phyloP scores from a whole-genome alignment of 108 stramenopile species.

The Mediolabrus comicus region DNA sequence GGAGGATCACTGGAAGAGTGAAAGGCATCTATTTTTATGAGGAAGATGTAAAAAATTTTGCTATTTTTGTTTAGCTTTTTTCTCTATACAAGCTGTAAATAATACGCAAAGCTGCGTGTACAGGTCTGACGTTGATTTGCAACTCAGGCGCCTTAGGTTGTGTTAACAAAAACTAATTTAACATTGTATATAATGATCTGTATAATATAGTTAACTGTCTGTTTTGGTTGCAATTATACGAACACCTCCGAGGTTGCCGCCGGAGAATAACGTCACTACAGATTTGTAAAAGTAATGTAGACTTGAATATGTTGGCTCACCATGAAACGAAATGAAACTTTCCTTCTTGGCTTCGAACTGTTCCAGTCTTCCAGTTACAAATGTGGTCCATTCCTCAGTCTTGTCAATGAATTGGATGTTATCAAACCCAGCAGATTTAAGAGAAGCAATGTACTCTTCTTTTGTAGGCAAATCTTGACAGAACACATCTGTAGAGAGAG shows the following conservation, averaged over 20 bases:
- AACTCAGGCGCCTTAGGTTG: background rate
- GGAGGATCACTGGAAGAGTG: background rate
- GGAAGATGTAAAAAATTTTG: background rate
- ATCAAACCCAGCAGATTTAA: constrained; percentile 35
- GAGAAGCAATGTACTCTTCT: constrained; percentile 31
- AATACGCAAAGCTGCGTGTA: no score
- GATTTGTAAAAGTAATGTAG: constrained; percentile 38
- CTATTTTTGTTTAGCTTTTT: background rate
- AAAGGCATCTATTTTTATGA: background rate
- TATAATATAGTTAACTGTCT: background rate
- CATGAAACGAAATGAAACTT: constrained; percentile 19
- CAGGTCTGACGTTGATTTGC: background rate
- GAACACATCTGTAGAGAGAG: constrained; percentile 34
- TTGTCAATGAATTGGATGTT: constrained; percentile 43
- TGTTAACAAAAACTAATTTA: background rate
- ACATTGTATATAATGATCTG: background rate
- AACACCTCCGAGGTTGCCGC: constrained; percentile 40
- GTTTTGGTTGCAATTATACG: constrained; percentile 35
- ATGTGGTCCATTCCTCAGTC: constrained; percentile 29
- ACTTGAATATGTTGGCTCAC: constrained; percentile 26
- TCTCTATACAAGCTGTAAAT: no score
- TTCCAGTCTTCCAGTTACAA: constrained; percentile 26
- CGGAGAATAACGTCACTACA: constrained; percentile 20
- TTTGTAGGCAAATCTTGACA: constrained; percentile 28
- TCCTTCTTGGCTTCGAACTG: constrained; percentile 18